Base-by-base conservation (phyloP, 352 stramenopile genomes). In the Globisporangium radiosum region DNA sequence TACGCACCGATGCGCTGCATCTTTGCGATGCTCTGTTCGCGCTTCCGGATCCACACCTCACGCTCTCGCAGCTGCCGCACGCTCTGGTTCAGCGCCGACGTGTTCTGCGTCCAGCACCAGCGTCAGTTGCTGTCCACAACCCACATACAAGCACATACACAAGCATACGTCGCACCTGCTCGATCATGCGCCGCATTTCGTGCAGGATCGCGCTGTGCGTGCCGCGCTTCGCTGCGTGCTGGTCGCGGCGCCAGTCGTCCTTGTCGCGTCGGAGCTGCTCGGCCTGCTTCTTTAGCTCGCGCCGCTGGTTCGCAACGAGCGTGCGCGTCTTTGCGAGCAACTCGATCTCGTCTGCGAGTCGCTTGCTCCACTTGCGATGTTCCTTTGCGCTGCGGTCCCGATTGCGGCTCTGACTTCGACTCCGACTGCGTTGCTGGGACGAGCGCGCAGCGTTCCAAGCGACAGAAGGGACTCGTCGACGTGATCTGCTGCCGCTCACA, bases 171-270 rank as follows among this genome's bases (percentile, higher is more conserved):
- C 36, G 42, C 48, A 81, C 72, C 61, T 87, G 67, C 54, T 90
- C 75, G 47, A 87, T 81, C 69, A 87, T 87, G 3, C 65, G 64
- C 54, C 82, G 83, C 66, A 87, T 81, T 52, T 90, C 75, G 5
- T 69, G 65, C 37, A 83, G 60, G 47, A 86, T 74, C 19, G 70
- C 69, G 55, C 69, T 68, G 19, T 63, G 49, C 15, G 60, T 45
- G 7, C 39, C 40, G 17, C 59, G 53, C 19, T 57, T 56, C 10
- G 43, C 52, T 6, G 8, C 19, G 15, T 56, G 53, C 59, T 66
- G 73, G 56, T 79, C 71, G 15, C 50, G 63, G 37, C 71, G 71
- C 80, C 80, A 90, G 33, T 83, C 68, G 7, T 47, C 64, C 59
- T 83, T 82, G 45, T 81, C 79, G 15, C 65, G 59, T 57, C 75